These are phyloP conservation scores for Boletus rubroflammeus DNA, from an alignment of 768 basidiomycete species.

Conservation along the genomic window DNA sequence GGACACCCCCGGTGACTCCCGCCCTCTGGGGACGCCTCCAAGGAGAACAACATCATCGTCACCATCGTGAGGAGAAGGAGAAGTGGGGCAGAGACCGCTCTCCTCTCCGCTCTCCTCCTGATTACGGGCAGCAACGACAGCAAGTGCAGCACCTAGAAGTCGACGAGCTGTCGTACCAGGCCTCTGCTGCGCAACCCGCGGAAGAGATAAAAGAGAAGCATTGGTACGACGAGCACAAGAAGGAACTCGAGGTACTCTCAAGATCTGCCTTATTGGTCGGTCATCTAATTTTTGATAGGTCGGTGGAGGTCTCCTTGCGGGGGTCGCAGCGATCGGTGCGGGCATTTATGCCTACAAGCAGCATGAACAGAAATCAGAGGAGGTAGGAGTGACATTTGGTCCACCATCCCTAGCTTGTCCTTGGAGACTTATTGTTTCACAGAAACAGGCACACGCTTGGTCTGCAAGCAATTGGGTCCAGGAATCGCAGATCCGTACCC, in stretches of 20 bases:
- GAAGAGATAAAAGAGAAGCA: constrained; percentile 49
- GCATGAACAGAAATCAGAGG: constrained; percentile 54
- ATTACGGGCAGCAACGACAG: constrained; percentile 24
- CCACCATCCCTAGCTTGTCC: background rate
- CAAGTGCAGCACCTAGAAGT: constrained; percentile 18
- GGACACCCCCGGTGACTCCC: constrained; percentile 60
- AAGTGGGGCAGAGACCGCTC: constrained; percentile 20
- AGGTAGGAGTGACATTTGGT: constrained; percentile 37
- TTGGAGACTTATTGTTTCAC: background rate
- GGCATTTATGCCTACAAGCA: constrained; percentile 51
- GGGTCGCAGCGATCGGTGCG: constrained; percentile 47
- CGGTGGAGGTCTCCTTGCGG: constrained; percentile 60
- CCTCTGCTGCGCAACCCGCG: constrained; percentile 20
- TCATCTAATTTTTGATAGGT: constrained; percentile 39
- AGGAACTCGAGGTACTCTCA: constrained; percentile 48
- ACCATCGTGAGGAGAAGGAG: constrained; percentile 15
- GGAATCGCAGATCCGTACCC: constrained; percentile 54
- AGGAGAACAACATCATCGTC: constrained; percentile 28
- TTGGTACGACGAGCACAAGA: constrained; percentile 57
- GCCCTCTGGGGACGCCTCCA: constrained; percentile 63
- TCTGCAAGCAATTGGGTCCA: constrained; percentile 49
- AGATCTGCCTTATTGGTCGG: background rate
- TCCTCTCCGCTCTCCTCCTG: background rate
- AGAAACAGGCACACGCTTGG: constrained; percentile 54
- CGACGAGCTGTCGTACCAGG: constrained; percentile 18